Evolutionary conservation across 495 filamentous ascomycete species (phyloP).

Genomic region (Symbiotaphrina buchneri): DNA sequence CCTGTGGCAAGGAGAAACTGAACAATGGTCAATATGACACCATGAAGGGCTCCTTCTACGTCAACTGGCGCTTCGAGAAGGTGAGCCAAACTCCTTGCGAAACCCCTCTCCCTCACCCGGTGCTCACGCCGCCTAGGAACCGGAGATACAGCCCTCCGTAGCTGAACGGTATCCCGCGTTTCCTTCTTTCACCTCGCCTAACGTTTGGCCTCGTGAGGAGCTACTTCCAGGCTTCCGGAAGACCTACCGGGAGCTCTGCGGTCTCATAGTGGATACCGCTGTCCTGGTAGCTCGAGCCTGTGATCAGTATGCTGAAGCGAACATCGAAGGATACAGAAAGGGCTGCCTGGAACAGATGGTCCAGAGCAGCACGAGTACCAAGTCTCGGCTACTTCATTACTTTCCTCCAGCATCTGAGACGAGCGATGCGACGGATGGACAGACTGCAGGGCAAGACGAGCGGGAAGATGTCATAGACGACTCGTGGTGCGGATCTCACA

Average conservation of each 20-base stretch:
- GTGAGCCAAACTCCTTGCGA: conserved; percentile 4
- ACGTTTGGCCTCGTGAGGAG: conserved; percentile 59
- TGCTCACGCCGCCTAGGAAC: conserved; percentile 3
- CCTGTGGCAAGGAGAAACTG: conserved; percentile 83
- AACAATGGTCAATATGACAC: conserved; percentile 66
- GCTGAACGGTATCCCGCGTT: conserved; percentile 17
- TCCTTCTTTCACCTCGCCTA: conserved; percentile 43
- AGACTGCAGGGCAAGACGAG: conserved; percentile 4
- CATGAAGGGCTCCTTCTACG: conserved; percentile 88
- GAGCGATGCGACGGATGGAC: conserved; percentile 2
- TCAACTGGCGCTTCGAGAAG: conserved; percentile 87
- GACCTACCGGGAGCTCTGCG: conserved; percentile 55
- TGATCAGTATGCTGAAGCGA: conserved; percentile 59
- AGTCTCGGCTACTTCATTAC: conserved; percentile 85
- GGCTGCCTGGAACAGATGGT: conserved; percentile 79
- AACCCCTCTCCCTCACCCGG: not conserved
- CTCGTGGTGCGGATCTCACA: conserved; percentile 90
- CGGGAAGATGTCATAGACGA: conserved; percentile 30
- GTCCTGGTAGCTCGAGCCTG: conserved; percentile 71
- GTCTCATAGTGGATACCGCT: conserved; percentile 70
- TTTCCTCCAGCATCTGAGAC: conserved; percentile 30
- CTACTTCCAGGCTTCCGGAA: conserved; percentile 49
- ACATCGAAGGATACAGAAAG: conserved; percentile 48
- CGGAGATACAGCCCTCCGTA: conserved; percentile 7
- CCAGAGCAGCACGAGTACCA: conserved; percentile 62